Base-by-base conservation (phyloP, 306 rosid genomes). In the Fagus sylvatica region DNA sequence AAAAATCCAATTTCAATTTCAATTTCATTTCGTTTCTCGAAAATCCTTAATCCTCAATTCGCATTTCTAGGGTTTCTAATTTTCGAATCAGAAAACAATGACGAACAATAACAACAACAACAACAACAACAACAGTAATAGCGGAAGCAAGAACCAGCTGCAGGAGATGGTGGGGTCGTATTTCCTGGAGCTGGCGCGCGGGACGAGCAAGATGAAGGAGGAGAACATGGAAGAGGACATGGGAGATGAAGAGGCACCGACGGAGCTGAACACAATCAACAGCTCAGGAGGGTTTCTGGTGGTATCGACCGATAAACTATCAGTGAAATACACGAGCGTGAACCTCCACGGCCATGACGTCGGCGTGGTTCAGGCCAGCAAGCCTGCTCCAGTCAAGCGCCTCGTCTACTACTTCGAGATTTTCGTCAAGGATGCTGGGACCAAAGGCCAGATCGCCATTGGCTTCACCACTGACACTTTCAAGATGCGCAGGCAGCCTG, bases 401-500 rank as follows among this genome's bases (percentile, higher is more conserved):
- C 85, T 93, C 15, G 90, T 96, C 3, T 96, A 90, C 85, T 96
- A 93, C 81, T 96, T 93, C 75, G 99, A 96, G 87, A 90, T 96
- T 77, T 85, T 73, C 41, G 98, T 96, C 6, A 91, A 93, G 87
- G 94, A 96, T 72, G 98, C 96, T 10, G 98, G 99, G 57, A 81
- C 86, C 15, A 96, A 91, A 74, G 99, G 99, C 12, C 96, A 91
- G 78, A 88, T 93, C 81, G 85, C 90, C 65, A 93, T 93, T 69
- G 98, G 99, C n/a, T 96, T 93, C 79, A 93, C 99, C n/a, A 78
- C 85, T 9, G 96, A 90, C 43, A 81, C 74, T 74, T 96, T 96
- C 84, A 93, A 91, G 93, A 93, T 96, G 99, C 90, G 98, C 43
- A 84, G 99, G 81, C 98, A 96, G 77, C 99, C 99, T 1, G 99